phyloP scores from a whole-genome alignment of 441 rosid species.

The Iberis amara region DNA sequence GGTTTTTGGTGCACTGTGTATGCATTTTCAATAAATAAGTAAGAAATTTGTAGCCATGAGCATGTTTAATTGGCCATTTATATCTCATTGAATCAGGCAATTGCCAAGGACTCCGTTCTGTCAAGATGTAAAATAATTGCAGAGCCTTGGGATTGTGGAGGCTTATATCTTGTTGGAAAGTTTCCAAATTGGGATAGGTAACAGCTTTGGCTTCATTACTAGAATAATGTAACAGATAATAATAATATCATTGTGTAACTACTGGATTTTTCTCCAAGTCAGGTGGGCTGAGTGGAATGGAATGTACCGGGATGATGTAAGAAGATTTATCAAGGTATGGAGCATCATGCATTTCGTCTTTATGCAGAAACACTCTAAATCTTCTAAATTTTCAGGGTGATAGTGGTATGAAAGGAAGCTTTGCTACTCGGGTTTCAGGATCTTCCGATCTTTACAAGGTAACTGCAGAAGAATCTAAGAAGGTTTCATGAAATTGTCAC shows the following conservation, averaged over 20 bases:
- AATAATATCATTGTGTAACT: neutral
- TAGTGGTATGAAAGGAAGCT: constrained; percentile 76
- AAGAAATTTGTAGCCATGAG: neutral
- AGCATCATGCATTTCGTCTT: neutral
- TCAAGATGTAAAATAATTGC: constrained; percentile 89
- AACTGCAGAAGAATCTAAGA: constrained; percentile 1
- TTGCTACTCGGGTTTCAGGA: constrained; percentile 85
- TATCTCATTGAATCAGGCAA: constrained; percentile 51
- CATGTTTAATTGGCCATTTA: constrained; percentile 1
- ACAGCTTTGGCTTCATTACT: constrained; percentile 9
- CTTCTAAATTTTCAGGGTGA: constrained; percentile 58
- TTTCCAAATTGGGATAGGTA: constrained; percentile 98
- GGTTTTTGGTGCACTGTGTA: constrained; percentile 13
- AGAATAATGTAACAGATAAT: neutral
- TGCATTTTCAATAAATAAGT: neutral
- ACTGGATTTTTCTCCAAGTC: constrained; percentile 27
- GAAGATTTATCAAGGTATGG: constrained; percentile 78
- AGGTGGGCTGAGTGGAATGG: constrained; percentile 99
- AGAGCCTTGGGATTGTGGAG: constrained; percentile 98
- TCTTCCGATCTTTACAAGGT: constrained; percentile 84
- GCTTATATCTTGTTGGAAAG: constrained; percentile 86
- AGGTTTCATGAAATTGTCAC: constrained; percentile 3
- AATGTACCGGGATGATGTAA: constrained; percentile 81
- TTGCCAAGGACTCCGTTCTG: constrained; percentile 68
- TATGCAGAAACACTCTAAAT: constrained; percentile 9